Evolutionary conservation across 2,329 filamentous ascomycete genomes (phyloP).

Genomic region (Macrophomina phaseolina): DNA sequence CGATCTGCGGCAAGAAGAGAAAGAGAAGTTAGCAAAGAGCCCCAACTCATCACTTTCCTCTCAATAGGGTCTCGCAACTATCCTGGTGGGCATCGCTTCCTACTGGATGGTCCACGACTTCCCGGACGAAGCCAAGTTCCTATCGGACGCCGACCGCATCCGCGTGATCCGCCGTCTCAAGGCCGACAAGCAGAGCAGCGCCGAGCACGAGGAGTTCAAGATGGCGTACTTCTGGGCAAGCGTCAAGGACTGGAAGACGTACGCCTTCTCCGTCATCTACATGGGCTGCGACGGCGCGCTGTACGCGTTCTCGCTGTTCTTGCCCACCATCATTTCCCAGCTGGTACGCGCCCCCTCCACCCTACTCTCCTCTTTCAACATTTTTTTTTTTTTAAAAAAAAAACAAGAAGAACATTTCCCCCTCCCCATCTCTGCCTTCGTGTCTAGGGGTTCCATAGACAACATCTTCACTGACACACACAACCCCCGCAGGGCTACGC

Average conservation of each 20-base stretch:
- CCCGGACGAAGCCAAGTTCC: conserved; percentile 75
- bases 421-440: too few relatives aligned
- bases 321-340: conserved; percentile 76
- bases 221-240: conserved; percentile 74
- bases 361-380: background rate
- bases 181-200: conserved; percentile 74
- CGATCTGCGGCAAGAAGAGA: too few relatives aligned
- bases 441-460: too few relatives aligned
- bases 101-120: conserved; percentile 87
- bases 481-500: conserved; percentile 53
- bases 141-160: conserved; percentile 70
- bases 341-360: conserved; percentile 35
- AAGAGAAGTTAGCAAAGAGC: background rate
- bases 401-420: background rate
- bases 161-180: conserved; percentile 75
- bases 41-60: conserved; percentile 38
- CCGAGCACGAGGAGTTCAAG: conserved; percentile 76
- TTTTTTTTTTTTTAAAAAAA: too few relatives aligned
- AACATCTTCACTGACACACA: too few relatives aligned
- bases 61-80: conserved; percentile 72
- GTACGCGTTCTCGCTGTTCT: conserved; percentile 78
- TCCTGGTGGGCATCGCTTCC: conserved; percentile 69
- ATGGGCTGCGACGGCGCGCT: conserved; percentile 76
- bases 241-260: conserved; percentile 85
- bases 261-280: conserved; percentile 74